A percentile compares a stretch with the other conserved stretches of the same genome.
Conservation (phyloP, 78 protist genomes). For the Mastigamoeba balamuthi region DNA sequence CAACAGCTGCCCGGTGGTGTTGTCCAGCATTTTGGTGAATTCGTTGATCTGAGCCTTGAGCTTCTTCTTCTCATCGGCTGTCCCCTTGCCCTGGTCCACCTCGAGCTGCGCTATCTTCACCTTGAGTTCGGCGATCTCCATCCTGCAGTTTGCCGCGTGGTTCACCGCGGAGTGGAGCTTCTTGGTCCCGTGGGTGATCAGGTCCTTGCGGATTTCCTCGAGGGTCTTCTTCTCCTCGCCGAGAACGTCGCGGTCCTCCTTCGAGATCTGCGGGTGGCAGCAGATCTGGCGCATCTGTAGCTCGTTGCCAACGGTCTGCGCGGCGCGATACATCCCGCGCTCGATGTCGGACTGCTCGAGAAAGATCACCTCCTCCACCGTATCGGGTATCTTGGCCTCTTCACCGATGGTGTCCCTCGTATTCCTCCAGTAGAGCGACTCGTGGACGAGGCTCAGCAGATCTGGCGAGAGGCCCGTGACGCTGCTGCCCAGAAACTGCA, state of each 20-base stretch:
- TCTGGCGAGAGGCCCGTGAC: not conserved
- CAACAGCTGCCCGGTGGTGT: too few relatives aligned
- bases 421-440: not conserved
- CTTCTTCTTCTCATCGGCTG: too few relatives aligned
- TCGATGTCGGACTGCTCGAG: not conserved
- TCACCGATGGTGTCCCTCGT: not conserved
- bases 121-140: too few relatives aligned
- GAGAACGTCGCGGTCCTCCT: not conserved
- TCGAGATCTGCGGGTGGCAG: conserved; percentile 15
- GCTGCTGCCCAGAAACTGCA: not conserved
- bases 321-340: not conserved
- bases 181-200: too few relatives aligned
- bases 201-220: not conserved
- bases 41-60: too few relatives aligned
- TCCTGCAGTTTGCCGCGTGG: too few relatives aligned
- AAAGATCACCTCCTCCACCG: not conserved
- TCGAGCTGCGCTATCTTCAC: too few relatives aligned
- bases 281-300: not conserved
- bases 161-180: too few relatives aligned
- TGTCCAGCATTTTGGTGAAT: too few relatives aligned
- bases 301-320: not conserved
- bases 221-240: not conserved
- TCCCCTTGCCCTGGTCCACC: too few relatives aligned
- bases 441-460: not conserved
- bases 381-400: not conserved